These are phyloP conservation scores for Polygonum aviculare DNA, from an alignment of 148 eudicot genomes.

Conservation along the genomic window DNA sequence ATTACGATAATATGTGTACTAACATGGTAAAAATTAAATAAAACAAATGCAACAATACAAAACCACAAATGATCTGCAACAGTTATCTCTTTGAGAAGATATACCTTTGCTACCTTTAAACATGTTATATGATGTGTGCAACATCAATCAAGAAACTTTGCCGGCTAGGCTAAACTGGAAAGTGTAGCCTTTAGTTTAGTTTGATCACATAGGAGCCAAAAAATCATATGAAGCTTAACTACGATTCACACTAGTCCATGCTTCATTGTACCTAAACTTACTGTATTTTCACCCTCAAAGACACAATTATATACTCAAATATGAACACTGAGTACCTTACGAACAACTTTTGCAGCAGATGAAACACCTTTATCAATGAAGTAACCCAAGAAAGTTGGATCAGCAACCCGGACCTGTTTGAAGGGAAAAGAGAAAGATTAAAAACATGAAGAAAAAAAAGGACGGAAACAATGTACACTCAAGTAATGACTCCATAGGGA, in stretches of 20 bases:
- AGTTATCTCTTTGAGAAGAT: no score
- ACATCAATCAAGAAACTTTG: not conserved
- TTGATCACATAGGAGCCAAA: not conserved
- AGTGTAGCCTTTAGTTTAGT: not conserved
- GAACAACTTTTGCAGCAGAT: constrained; percentile 95
- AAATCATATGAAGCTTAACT: not conserved
- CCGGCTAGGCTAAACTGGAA: not conserved
- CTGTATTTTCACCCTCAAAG: not conserved
- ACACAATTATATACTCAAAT: not conserved
- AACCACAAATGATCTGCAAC: no score
- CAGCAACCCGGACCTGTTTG: constrained; percentile 91
- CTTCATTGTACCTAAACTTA: not conserved
- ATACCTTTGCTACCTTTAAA: no score
- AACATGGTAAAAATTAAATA: no score
- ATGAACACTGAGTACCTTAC: constrained; percentile 44
- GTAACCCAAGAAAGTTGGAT: constrained; percentile 96
- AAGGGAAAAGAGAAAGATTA: constrained; percentile 10
- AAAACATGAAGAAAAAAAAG: not conserved
- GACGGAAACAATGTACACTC: not conserved
- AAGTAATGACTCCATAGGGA: constrained; percentile 9
- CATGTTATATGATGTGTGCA: not conserved
- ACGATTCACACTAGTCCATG: not conserved
- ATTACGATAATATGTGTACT: no score
- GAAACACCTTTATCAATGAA: constrained; percentile 80
- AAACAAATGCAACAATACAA: no score